Evolutionary conservation across 129 eudicot species (phyloP).

Genomic region (Helichrysum umbraculigerum): DNA sequence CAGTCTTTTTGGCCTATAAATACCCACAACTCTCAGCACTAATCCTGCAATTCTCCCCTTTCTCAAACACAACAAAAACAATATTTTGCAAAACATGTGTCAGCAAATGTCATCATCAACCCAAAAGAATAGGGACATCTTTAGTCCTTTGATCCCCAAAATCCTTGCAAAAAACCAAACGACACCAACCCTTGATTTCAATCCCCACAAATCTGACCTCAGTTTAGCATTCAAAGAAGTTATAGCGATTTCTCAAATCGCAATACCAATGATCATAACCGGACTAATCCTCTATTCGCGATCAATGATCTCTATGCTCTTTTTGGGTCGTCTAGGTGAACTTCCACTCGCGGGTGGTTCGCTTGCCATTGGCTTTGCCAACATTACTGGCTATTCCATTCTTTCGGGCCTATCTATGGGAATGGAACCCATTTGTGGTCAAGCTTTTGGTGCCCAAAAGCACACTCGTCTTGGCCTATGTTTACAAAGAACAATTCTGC

Average conservation of each 20-base stretch:
- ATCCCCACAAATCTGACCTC: slow-evolving; percentile 42
- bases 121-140: slow-evolving; percentile 35
- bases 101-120: slow-evolving; percentile 40
- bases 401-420: slow-evolving; percentile 89
- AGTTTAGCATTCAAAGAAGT: slow-evolving; percentile 44
- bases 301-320: slow-evolving; percentile 85
- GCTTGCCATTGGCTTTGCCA: slow-evolving; percentile 77
- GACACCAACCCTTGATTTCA: slow-evolving; percentile 21
- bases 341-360: slow-evolving; percentile 78
- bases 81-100: slow-evolving; percentile 42
- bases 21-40: slow-evolving; percentile 25
- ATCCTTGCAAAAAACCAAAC: slow-evolving; percentile 36
- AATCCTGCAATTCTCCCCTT: slow-evolving; percentile 31
- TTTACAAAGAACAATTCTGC: slow-evolving; percentile 53
- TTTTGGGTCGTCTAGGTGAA: slow-evolving; percentile 73
- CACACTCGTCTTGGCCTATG: slow-evolving; percentile 56
- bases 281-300: slow-evolving; percentile 76
- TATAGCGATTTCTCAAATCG: slow-evolving; percentile 48
- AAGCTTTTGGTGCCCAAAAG: slow-evolving; percentile 76
- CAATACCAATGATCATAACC: slow-evolving; percentile 82
- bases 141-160: slow-evolving; percentile 52
- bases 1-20: slow-evolving; percentile 35
- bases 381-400: slow-evolving; percentile 85
- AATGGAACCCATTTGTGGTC: slow-evolving; percentile 91
- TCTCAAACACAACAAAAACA: slow-evolving; percentile 22